These are phyloP conservation scores for Lachnellula suecica DNA, from an alignment of 2,329 filamentous ascomycete species.

Conservation along the genomic window DNA sequence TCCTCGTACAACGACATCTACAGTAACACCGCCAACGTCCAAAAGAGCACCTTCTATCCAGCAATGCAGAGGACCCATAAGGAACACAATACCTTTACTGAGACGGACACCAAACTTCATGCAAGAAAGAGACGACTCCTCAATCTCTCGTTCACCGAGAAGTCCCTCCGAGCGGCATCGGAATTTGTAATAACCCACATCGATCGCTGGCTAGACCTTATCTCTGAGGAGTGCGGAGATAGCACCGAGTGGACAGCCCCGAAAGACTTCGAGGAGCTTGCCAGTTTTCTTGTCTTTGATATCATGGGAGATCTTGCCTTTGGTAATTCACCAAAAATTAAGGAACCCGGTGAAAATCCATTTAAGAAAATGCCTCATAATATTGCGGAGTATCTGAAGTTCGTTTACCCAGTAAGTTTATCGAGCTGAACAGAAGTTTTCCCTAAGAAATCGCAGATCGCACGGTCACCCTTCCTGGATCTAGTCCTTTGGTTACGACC, in stretches of 20 bases:
- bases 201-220: constrained; percentile 6
- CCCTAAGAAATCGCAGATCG: background rate
- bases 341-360: constrained; percentile 8
- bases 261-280: background rate
- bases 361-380: constrained; percentile 7
- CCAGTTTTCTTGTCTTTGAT: constrained; percentile 1
- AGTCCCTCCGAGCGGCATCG: constrained; percentile 1
- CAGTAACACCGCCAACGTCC: constrained; percentile 5
- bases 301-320: constrained; percentile 5
- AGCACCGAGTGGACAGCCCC: constrained; percentile 3
- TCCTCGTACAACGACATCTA: constrained; percentile 1
- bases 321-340: constrained; percentile 8
- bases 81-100: background rate
- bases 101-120: constrained; percentile 2
- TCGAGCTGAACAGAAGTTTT: background rate
- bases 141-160: constrained; percentile 2
- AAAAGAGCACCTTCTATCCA: constrained; percentile 4
- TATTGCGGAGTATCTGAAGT: constrained; percentile 2
- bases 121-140: background rate
- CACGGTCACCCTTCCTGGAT: constrained; percentile 3
- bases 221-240: background rate
- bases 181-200: constrained; percentile 4
- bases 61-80: background rate
- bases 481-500: constrained; percentile 8
- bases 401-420: constrained; percentile 5